Base-by-base conservation (phyloP, 305 asterid genomes). In the Fraxinus baroniana region DNA sequence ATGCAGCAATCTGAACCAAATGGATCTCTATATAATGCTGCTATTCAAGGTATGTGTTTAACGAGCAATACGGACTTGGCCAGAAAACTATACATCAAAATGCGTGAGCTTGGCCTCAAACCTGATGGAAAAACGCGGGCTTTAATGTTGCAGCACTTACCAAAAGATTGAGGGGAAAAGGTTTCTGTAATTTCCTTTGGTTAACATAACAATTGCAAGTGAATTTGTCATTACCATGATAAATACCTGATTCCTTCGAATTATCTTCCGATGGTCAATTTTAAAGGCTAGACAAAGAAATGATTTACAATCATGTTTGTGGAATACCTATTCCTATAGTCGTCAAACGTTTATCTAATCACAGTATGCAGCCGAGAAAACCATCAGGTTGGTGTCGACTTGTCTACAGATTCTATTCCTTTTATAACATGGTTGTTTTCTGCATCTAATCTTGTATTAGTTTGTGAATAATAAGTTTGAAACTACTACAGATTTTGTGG, bases 101-200 rank as follows among this genome's bases (percentile, higher is more conserved):
- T 96, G 98, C 91, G 85, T 13, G 88, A 91, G 86, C 87, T 89
- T 82, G 91, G 95, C 85, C 93, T 94, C 66, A 88, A 89, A 80
- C 92, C 96, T 4, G 98, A 96, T 88, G 95, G 95, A 28, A 96
- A 93, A 86, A 96, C 99, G 3, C 88, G 99, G 77, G 98, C 98
- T 82, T 84, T 96, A 77, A 87, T 96, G 97, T 86, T 94, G 91
- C 98, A 96, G 71, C 89, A 91, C 87, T 91, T 93, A 49, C 85
- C 86, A 0, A 91, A 78, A 82, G 37, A 81, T 77, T 87, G 91
- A 82, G 64, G 52, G 39, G 79, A 80, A 77, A 66, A 55, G 73
- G 24, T 71, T 71, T 37, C 44, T 44, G 12, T 15, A 28, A 66
- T 26, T 10, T 66, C 17, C 36, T 32, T 24, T 24, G 0, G 70